Base-by-base conservation (phyloP, 1,284 basidiomycete species). In the Rhodofomes roseus region DNA sequence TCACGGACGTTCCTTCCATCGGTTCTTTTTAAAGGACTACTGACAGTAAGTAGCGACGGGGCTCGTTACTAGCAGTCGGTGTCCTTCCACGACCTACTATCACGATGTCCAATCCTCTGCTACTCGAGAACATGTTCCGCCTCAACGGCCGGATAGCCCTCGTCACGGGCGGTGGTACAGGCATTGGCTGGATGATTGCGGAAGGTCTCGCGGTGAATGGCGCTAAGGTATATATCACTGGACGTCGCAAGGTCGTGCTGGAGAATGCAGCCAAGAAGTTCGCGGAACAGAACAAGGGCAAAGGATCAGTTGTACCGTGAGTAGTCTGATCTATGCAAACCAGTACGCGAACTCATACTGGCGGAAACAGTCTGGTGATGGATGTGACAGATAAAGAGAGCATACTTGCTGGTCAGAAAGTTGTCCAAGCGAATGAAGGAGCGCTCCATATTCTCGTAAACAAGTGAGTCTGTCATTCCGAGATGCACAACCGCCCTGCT, bases 141-240 rank as follows among this genome's bases (percentile, higher is more conserved):
- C 78, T 91, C 56, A 72, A 77, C 14, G 85, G 83, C 6, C 80
- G 83, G 31, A 76, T 92, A 18, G 89, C 90, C 8, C 73, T 93
- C 37, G 87, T 93, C 27, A 90, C 90, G 0, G 91, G 92, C 44
- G 92, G 91, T 3, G 91, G 88, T 20, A 90, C 89, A 0, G 92
- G 92, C 2, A 93, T 93, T 61, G 86, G 88, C 4, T 72, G 87
- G 61, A 88, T 89, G 84, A 91, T 92, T 58, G 79, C 91, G 6
- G 79, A 82, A 58, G 90, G 88, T 4, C 78, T 95, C 16, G 89
- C 90, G 9, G 82, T 83, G 23, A 89, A 87, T 65, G 90, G 91
- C 1, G 90, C 92, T 14, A 89, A 85, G 63, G 92, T 94, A 16
- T 95, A 94, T 71, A 89, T 95, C 65, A 84, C 83, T 1, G 87